phyloP scores from a whole-genome alignment of 2,329 filamentous ascomycete genomes.

The Knoxdaviesia capensis region DNA sequence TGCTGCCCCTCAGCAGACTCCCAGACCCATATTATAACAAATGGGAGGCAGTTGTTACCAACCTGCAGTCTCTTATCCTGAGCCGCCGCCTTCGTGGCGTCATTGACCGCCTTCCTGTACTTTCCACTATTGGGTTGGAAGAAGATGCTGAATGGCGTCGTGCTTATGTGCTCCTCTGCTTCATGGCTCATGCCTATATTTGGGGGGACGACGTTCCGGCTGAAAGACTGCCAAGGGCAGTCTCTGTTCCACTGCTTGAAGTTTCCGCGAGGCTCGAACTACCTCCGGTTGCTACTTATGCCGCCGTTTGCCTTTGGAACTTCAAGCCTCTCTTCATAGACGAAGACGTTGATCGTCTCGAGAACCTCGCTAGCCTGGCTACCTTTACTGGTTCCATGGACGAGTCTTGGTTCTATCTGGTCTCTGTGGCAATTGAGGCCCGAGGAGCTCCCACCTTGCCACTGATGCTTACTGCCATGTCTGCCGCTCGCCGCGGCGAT shows the following conservation, averaged over 20 bases:
- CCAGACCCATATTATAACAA: constrained; percentile 84
- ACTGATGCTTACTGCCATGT: constrained; percentile 73
- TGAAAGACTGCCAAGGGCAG: constrained; percentile 58
- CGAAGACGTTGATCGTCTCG: constrained; percentile 62
- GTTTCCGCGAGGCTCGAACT: constrained; percentile 65
- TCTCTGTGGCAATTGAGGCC: constrained; percentile 90
- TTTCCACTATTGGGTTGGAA: constrained; percentile 65
- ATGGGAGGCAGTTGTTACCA: constrained; percentile 76
- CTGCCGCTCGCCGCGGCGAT: constrained; percentile 54
- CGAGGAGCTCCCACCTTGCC: constrained; percentile 73
- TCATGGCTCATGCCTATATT: constrained; percentile 88
- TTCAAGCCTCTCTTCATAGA: constrained; percentile 79
- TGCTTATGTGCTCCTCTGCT: constrained; percentile 75
- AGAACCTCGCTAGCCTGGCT: constrained; percentile 71
- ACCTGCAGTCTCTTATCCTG: constrained; percentile 71
- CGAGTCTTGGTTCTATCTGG: constrained; percentile 96
- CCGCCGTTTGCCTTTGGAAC: constrained; percentile 86
- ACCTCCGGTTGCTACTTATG: constrained; percentile 84
- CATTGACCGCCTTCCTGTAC: constrained; percentile 61
- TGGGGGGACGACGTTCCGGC: constrained; percentile 78
- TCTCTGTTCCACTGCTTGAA: constrained; percentile 65
- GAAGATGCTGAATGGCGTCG: constrained; percentile 82
- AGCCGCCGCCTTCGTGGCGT: constrained; percentile 65
- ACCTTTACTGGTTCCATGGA: constrained; percentile 91
- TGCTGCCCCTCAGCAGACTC: constrained; percentile 58